Percentiles rank a stretch among this genome's conserved stretches.
Conservation (phyloP, 1,284 basidiomycete species). For the Boletellus deceptivus region DNA sequence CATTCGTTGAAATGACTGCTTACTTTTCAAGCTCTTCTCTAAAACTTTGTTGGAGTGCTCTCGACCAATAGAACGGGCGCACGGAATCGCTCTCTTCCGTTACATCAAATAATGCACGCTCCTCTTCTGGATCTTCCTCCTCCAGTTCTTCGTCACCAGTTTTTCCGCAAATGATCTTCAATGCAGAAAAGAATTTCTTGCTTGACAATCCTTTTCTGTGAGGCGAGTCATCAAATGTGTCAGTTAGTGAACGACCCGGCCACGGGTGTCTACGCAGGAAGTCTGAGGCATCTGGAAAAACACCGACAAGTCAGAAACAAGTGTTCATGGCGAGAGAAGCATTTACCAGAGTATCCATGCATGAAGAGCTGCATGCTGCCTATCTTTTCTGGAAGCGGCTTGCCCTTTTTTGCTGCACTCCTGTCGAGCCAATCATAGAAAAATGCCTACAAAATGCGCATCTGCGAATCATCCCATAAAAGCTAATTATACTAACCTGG, state of each 20-base stretch:
- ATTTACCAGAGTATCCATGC: constrained; percentile 73
- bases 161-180: constrained; percentile 76
- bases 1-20: constrained; percentile 20
- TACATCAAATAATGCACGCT: constrained; percentile 60
- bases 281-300: constrained; percentile 71
- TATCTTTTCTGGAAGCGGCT: constrained; percentile 79
- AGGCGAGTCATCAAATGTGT: constrained; percentile 80
- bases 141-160: constrained; percentile 76
- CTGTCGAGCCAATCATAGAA: constrained; percentile 89
- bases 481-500: constrained; percentile 46
- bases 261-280: constrained; percentile 85
- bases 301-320: neutral
- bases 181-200: constrained; percentile 62
- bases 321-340: neutral
- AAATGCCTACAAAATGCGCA: constrained; percentile 56
- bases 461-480: constrained; percentile 3
- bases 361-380: constrained; percentile 90
- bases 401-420: constrained; percentile 75
- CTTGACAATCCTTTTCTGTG: constrained; percentile 63
- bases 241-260: constrained; percentile 80
- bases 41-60: constrained; percentile 73
- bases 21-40: constrained; percentile 86
- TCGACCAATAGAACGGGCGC: constrained; percentile 79
- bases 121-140: constrained; percentile 66
- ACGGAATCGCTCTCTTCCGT: constrained; percentile 52